Evolutionary conservation across 108 stramenopile species (phyloP).

Genomic region (Fragilariopsis cylindrus): DNA sequence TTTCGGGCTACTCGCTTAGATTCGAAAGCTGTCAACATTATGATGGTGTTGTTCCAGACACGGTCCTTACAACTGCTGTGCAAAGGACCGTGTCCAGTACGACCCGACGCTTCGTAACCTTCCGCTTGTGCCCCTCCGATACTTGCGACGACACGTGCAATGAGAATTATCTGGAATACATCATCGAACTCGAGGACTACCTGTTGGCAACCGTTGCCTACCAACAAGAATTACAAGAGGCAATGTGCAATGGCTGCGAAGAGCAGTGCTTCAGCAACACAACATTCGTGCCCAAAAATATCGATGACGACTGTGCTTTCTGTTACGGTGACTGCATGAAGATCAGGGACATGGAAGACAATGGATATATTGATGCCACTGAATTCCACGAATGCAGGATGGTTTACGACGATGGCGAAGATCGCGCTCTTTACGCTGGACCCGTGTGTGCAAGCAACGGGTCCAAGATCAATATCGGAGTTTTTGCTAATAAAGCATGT

Average conservation of each 20-base stretch:
- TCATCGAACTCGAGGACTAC: conserved; percentile 75
- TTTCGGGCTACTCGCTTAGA: conserved; percentile 72
- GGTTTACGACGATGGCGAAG: conserved; percentile 62
- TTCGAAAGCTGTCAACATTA: conserved; percentile 75
- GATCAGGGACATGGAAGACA: conserved; percentile 89
- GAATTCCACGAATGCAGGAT: conserved; percentile 66
- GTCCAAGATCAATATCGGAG: conserved; percentile 84
- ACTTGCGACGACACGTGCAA: conserved; percentile 57
- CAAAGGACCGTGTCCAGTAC: conserved; percentile 54
- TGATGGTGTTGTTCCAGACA: conserved; percentile 65
- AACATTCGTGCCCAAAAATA: conserved; percentile 22
- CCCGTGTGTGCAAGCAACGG: conserved; percentile 68
- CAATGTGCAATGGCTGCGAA: conserved; percentile 74
- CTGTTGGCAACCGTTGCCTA: conserved; percentile 67
- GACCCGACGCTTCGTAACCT: conserved; percentile 79
- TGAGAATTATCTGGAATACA: conserved; percentile 86
- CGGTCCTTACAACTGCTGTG: conserved; percentile 51
- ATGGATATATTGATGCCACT: conserved; percentile 83
- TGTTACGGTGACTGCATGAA: conserved; percentile 80
- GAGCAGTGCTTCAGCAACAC: conserved; percentile 40
- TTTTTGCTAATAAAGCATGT: conserved; percentile 78
- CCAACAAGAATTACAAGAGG: conserved; percentile 63
- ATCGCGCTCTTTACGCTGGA: conserved; percentile 69
- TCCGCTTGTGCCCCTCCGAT: conserved; percentile 77
- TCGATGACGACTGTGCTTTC: conserved; percentile 55